Percentiles rank a stretch among this genome's conserved stretches.
phyloP scores from a whole-genome alignment of 768 basidiomycete species.

The Fomitopsis serialis region DNA sequence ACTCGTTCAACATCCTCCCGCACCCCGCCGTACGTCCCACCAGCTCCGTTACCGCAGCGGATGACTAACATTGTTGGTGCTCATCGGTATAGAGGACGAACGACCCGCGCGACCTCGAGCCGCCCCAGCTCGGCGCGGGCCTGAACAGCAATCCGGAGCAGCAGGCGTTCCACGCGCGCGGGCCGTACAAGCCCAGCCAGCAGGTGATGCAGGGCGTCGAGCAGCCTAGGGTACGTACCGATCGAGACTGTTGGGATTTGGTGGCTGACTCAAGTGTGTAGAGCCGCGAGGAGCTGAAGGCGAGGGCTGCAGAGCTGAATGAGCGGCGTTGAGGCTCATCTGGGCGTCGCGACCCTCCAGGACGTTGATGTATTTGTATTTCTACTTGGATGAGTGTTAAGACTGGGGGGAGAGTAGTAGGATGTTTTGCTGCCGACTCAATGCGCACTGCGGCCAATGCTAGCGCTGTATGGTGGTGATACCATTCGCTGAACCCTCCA shows the following conservation, averaged over 20 bases:
- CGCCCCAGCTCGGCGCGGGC: slow-evolving; percentile 29
- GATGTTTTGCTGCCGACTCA: too few species aligned
- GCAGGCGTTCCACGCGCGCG: slow-evolving; percentile 43
- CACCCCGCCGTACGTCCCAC: slow-evolving; percentile 41
- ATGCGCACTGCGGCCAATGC: too few species aligned
- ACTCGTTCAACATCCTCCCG: slow-evolving; percentile 47
- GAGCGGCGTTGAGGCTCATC: neutral
- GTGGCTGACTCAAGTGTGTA: neutral
- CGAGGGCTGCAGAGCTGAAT: slow-evolving; percentile 8
- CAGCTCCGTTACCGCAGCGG: too few species aligned
- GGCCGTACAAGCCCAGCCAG: slow-evolving; percentile 43
- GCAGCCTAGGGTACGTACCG: slow-evolving; percentile 35
- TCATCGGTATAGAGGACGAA: slow-evolving; percentile 50
- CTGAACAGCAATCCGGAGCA: slow-evolving; percentile 34
- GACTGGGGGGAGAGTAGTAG: too few species aligned
- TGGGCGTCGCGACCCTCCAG: too few species aligned
- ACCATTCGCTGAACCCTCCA: too few species aligned
- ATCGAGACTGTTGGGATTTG: neutral
- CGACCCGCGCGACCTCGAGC: slow-evolving; percentile 48
- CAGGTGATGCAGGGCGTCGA: slow-evolving; percentile 41
- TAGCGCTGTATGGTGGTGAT: too few species aligned
- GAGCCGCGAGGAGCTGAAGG: slow-evolving; percentile 12
- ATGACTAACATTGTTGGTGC: too few species aligned
- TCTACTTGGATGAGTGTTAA: too few species aligned
- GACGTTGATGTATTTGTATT: too few species aligned